Evolutionary conservation across 2,329 filamentous ascomycete species (phyloP).

Genomic region (Colletotrichum costaricense): DNA sequence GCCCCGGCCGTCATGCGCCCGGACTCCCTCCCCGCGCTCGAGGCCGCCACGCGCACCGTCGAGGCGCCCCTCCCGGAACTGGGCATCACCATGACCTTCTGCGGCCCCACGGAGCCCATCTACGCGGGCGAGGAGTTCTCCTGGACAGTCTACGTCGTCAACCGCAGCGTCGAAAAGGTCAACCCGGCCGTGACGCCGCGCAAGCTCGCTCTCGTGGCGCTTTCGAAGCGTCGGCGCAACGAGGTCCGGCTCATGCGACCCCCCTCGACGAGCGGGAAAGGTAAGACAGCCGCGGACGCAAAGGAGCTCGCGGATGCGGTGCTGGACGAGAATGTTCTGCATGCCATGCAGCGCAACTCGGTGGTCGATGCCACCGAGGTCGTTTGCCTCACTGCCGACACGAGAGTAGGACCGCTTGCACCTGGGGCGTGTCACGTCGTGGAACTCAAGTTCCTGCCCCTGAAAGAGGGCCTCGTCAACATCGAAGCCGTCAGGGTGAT

Average conservation of each 20-base stretch:
- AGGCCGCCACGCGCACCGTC: slow-evolving; percentile 60
- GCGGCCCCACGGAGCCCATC: slow-evolving; percentile 66
- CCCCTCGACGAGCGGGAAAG: slow-evolving; percentile 62
- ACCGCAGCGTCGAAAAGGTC: slow-evolving; percentile 65
- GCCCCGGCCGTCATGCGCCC: slow-evolving; percentile 69
- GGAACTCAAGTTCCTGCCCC: slow-evolving; percentile 77
- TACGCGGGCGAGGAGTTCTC: slow-evolving; percentile 74
- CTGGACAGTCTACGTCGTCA: slow-evolving; percentile 82
- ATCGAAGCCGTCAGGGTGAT: slow-evolving; percentile 79
- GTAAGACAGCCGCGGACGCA: slow-evolving; percentile 35
- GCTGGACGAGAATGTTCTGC: slow-evolving; percentile 77
- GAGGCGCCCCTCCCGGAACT: slow-evolving; percentile 67
- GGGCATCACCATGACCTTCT: slow-evolving; percentile 81
- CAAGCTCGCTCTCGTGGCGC: slow-evolving; percentile 76
- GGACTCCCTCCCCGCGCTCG: slow-evolving; percentile 69
- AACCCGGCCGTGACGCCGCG: slow-evolving; percentile 58
- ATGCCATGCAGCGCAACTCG: slow-evolving; percentile 76
- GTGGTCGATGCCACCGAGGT: slow-evolving; percentile 73
- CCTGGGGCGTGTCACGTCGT: slow-evolving; percentile 80
- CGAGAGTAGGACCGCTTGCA: slow-evolving; percentile 77
- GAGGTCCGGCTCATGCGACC: slow-evolving; percentile 65
- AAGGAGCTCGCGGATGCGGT: slow-evolving; percentile 71
- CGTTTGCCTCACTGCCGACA: slow-evolving; percentile 80
- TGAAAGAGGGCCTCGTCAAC: slow-evolving; percentile 74
- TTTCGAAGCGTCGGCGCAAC: slow-evolving; percentile 72